Evolutionary conservation across 2,329 filamentous ascomycete genomes (phyloP).

Genomic region (Lecanicillium sp.): DNA sequence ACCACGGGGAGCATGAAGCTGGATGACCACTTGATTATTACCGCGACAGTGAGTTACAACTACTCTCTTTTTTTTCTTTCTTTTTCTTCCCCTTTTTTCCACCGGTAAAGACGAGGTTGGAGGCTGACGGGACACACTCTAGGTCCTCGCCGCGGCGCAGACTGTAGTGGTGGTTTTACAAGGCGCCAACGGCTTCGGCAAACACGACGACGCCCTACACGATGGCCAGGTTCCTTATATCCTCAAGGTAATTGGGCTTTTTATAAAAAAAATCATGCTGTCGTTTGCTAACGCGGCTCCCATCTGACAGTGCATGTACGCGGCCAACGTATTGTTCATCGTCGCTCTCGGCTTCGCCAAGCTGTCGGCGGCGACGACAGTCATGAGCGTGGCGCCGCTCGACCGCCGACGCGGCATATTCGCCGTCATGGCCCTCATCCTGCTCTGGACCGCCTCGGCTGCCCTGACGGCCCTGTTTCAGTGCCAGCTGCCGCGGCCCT

Average conservation of each 20-base stretch:
- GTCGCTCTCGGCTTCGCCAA: slow-evolving; percentile 15
- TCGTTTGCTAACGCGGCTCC: not conserved
- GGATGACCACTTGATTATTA: not conserved
- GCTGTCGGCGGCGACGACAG: slow-evolving; percentile 18
- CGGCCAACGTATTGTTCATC: slow-evolving; percentile 16
- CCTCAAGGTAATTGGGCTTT: not conserved
- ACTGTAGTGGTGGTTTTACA: not conserved
- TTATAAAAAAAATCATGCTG: not conserved
- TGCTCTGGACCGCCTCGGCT: slow-evolving; percentile 15
- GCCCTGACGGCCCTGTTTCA: slow-evolving; percentile 15
- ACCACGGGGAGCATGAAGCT: not conserved
- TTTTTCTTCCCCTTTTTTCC: too few relatives aligned
- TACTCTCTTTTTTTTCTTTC: not conserved
- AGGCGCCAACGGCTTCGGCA: not conserved
- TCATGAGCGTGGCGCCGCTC: slow-evolving; percentile 18
- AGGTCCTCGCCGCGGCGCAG: not conserved
- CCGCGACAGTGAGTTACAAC: not conserved
- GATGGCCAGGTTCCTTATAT: not conserved
- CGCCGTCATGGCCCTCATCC: slow-evolving; percentile 14
- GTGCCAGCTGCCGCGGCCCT: slow-evolving; percentile 17
- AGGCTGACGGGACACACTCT: too few relatives aligned
- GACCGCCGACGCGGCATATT: slow-evolving; percentile 12
- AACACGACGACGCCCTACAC: not conserved
- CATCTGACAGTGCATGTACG: slow-evolving; percentile 13
- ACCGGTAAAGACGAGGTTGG: too few relatives aligned